A percentile compares a stretch with the other conserved stretches of the same genome.
Conservation (phyloP, 305 asterid genomes). For the Euphrasia arctica region DNA sequence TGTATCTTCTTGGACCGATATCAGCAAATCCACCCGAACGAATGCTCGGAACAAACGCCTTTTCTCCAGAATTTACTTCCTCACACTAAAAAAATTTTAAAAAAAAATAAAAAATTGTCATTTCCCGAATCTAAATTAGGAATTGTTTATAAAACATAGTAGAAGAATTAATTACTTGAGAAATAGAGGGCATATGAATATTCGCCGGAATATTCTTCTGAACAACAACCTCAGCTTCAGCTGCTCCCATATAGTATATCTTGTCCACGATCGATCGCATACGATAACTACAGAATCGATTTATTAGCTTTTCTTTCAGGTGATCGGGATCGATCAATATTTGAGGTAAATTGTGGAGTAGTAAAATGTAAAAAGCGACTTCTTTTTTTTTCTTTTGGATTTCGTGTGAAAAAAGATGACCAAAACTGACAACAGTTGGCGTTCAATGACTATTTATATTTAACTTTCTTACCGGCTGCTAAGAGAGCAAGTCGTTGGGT, state of each 20-base stretch:
- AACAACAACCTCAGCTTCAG: constrained; percentile 52
- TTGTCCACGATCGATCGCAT: constrained; percentile 20
- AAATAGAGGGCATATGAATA: constrained; percentile 31
- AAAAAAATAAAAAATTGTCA: too few relatives aligned
- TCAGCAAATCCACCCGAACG: constrained; percentile 82
- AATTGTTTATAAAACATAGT: too few relatives aligned
- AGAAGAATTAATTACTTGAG: constrained; percentile 23
- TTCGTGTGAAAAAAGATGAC: constrained; percentile 22
- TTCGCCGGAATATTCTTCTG: constrained; percentile 42
- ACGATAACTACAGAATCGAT: neutral
- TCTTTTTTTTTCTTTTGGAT: constrained; percentile 21
- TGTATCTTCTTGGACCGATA: constrained; percentile 73
- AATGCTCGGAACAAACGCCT: constrained; percentile 52
- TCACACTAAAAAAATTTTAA: constrained; percentile 12
- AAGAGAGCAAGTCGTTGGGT: constrained; percentile 1
- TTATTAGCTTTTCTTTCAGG: too few relatives aligned
- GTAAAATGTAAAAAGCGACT: neutral
- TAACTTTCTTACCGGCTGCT: constrained; percentile 27
- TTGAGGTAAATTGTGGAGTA: too few relatives aligned
- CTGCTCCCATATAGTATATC: constrained; percentile 52
- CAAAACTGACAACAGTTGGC: constrained; percentile 24
- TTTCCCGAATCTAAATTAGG: too few relatives aligned
- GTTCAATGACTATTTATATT: constrained; percentile 20
- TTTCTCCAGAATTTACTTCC: constrained; percentile 52
- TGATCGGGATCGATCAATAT: too few relatives aligned